Evolutionary conservation across 2,329 filamentous ascomycete genomes (phyloP).

Genomic region (Phaeosphaeriaceae sp.): DNA sequence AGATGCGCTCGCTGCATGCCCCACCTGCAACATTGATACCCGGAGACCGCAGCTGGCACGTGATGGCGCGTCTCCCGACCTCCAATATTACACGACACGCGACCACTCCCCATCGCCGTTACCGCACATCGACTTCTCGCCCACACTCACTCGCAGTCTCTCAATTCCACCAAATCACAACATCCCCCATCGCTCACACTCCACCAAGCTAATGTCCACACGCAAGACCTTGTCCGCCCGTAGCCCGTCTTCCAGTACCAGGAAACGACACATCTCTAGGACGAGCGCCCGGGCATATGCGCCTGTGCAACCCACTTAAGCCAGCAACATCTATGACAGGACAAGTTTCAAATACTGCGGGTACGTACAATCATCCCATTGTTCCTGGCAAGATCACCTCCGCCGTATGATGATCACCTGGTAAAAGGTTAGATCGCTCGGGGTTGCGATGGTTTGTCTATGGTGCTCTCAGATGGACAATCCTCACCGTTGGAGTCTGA

Average conservation of each 20-base stretch:
- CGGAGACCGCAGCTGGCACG: slow-evolving; percentile 15
- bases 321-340: background rate
- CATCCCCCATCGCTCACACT: background rate
- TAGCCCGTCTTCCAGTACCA: background rate
- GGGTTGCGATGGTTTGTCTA: slow-evolving; percentile 31
- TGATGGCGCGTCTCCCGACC: slow-evolving; percentile 6
- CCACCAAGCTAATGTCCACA: background rate
- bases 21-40: slow-evolving; percentile 15
- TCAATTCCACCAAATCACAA: background rate
- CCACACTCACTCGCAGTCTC: background rate
- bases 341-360: background rate
- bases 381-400: background rate
- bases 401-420: slow-evolving; percentile 35
- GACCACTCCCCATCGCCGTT: background rate
- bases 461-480: slow-evolving; percentile 3
- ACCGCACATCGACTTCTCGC: background rate
- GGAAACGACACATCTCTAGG: background rate
- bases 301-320: background rate
- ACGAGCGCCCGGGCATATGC: background rate
- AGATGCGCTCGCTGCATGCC: slow-evolving; percentile 27
- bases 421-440: slow-evolving; percentile 45
- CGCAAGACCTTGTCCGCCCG: background rate
- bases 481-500: slow-evolving; percentile 7
- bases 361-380: slow-evolving; percentile 9
- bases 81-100: background rate